Percentiles rank a stretch among this genome's conserved stretches.
Conservation (phyloP, 2,329 filamentous ascomycete genomes). For the Aspergillaceae sp. region DNA sequence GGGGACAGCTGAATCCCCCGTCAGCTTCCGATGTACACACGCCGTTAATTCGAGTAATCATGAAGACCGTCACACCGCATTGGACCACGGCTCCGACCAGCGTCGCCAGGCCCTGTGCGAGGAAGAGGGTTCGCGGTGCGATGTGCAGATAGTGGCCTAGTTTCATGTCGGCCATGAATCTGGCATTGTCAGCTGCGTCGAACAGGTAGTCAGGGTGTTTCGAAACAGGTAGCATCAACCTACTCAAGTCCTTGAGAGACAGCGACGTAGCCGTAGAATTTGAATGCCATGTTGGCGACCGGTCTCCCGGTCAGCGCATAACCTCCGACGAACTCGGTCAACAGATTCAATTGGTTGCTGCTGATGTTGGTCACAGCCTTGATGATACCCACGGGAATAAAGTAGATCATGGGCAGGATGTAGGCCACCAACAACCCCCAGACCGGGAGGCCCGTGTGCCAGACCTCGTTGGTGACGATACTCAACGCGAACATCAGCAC, state of each 20-base stretch:
- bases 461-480: slow-evolving; percentile 34
- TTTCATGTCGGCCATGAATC: slow-evolving; percentile 59
- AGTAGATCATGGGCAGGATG: slow-evolving; percentile 38
- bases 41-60: slow-evolving; percentile 38
- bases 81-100: slow-evolving; percentile 43
- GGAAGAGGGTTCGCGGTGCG: slow-evolving; percentile 43
- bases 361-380: slow-evolving; percentile 43
- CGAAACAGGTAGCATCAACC: no score
- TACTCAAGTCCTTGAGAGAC: slow-evolving; percentile 53
- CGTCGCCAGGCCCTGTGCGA: slow-evolving; percentile 44
- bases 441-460: slow-evolving; percentile 38
- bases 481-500: slow-evolving; percentile 30
- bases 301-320: slow-evolving; percentile 41
- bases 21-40: slow-evolving; percentile 49
- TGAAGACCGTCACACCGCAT: slow-evolving; percentile 43
- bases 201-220: not conserved
- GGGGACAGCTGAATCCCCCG: slow-evolving; percentile 52
- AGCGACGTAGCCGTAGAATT: slow-evolving; percentile 61
- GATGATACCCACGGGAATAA: slow-evolving; percentile 42
- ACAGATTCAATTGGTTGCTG: slow-evolving; percentile 41
- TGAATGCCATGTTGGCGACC: slow-evolving; percentile 54
- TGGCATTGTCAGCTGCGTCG: slow-evolving; percentile 16
- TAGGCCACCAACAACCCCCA: slow-evolving; percentile 41
- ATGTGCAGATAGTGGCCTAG: slow-evolving; percentile 45
- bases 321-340: slow-evolving; percentile 43